These are phyloP conservation scores for Allodekkera sacchari DNA, from an alignment of 805 yeast species.

Conservation along the genomic window DNA sequence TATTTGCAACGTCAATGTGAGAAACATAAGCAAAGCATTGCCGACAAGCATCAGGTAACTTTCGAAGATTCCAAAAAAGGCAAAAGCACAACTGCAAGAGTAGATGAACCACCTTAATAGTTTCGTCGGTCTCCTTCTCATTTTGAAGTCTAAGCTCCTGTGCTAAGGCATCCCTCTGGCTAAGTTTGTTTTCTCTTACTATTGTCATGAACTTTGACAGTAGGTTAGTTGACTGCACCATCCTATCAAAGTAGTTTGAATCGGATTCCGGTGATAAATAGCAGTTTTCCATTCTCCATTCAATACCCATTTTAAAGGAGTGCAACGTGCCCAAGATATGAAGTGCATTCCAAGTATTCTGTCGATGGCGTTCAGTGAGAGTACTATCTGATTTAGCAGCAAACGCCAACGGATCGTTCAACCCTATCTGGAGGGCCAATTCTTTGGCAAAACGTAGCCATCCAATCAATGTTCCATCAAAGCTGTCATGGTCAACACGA, in stretches of 20 bases:
- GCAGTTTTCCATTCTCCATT: constrained; percentile 13
- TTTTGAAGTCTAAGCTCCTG: background rate
- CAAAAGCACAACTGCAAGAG: constrained; percentile 13
- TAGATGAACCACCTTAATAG: background rate
- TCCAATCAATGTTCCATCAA: constrained; percentile 14
- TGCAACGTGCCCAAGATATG: constrained; percentile 20
- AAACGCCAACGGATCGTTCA: constrained; percentile 10
- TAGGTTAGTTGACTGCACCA: too few relatives aligned
- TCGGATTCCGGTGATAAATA: background rate
- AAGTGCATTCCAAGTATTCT: constrained; percentile 20
- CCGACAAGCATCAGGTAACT: constrained; percentile 6
- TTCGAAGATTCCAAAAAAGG: constrained; percentile 8
- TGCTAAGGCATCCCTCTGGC: too few relatives aligned
- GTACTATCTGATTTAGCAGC: constrained; percentile 10
- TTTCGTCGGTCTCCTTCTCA: constrained; percentile 1
- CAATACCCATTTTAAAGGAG: constrained; percentile 19
- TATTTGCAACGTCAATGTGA: constrained; percentile 6
- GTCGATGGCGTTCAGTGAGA: constrained; percentile 9
- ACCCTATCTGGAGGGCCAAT: constrained; percentile 14
- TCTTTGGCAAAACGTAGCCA: constrained; percentile 18
- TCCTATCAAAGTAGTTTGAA: background rate
- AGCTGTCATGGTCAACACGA: constrained; percentile 4
- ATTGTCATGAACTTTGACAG: too few relatives aligned
- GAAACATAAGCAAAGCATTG: constrained; percentile 4
- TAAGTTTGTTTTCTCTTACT: too few relatives aligned